These are phyloP conservation scores for Neospora caninum DNA, from an alignment of 169 alveolate species.

Conservation along the genomic window DNA sequence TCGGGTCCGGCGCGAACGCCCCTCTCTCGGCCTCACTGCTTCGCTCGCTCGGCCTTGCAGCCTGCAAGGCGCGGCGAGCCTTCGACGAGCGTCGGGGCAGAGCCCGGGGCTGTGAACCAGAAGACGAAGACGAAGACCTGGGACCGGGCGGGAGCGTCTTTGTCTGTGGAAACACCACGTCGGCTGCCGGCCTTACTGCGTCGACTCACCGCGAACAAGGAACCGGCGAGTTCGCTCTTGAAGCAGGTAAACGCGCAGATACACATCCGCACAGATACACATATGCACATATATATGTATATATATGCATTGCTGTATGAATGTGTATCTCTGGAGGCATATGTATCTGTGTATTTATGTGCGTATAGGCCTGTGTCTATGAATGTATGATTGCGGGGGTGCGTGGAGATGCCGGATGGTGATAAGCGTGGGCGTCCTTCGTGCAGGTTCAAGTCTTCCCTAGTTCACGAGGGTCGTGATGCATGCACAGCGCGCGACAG, in stretches of 20 bases:
- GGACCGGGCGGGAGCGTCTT: constrained; percentile 15
- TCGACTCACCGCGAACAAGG: constrained; percentile 28
- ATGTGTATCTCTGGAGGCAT: too few species aligned
- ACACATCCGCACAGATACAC: neutral
- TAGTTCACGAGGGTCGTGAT: too few species aligned
- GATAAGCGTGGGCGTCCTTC: too few species aligned
- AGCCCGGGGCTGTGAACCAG: neutral
- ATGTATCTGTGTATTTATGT: too few species aligned
- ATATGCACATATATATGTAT: neutral
- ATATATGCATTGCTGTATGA: neutral
- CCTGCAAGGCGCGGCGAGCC: too few species aligned
- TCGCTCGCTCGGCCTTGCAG: neutral
- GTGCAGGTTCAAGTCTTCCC: too few species aligned
- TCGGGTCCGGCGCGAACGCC: neutral
- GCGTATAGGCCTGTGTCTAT: too few species aligned
- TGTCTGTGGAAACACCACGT: constrained; percentile 40
- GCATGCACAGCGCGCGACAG: too few species aligned
- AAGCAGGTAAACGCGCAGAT: neutral
- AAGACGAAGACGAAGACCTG: neutral
- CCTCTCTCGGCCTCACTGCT: neutral
- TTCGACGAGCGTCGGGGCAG: too few species aligned
- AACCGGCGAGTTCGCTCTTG: constrained; percentile 32
- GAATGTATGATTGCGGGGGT: too few species aligned
- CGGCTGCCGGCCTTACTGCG: constrained; percentile 46
- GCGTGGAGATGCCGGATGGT: too few species aligned